phyloP scores from a whole-genome alignment of 345 rosid genomes.

The Gossypium herbaceum region DNA sequence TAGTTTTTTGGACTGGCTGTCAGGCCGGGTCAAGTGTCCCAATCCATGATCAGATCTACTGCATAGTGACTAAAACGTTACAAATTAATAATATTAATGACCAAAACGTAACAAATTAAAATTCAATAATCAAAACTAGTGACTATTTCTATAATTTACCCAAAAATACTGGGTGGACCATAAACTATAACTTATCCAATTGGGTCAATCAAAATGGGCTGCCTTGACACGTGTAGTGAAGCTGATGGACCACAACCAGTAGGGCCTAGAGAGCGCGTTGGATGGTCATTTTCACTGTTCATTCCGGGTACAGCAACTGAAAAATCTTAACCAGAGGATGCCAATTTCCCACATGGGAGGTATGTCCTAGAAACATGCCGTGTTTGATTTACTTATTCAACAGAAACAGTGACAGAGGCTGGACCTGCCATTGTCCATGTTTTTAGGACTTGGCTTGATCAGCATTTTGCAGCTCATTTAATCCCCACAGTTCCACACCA shows the following conservation, averaged over 20 bases:
- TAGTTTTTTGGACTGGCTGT: accelerated
- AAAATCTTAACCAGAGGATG: neutral
- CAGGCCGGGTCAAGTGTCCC: too few relatives aligned
- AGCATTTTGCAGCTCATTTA: neutral
- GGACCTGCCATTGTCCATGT: neutral
- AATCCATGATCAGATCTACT: too few relatives aligned
- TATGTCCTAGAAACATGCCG: neutral
- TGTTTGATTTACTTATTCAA: neutral
- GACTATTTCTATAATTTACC: too few relatives aligned
- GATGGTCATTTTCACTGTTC: neutral
- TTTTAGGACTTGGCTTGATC: neutral
- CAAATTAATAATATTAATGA: too few relatives aligned
- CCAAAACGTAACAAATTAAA: too few relatives aligned
- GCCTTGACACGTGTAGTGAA: neutral
- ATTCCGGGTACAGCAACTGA: neutral
- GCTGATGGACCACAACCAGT: neutral
- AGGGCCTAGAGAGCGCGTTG: neutral
- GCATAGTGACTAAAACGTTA: too few relatives aligned
- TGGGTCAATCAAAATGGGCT: neutral
- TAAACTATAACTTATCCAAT: neutral
- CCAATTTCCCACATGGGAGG: neutral
- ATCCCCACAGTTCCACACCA: neutral
- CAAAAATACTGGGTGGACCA: neutral
- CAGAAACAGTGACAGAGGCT: neutral
- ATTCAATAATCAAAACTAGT: too few relatives aligned